Base-by-base conservation (phyloP, 2,329 filamentous ascomycete species). In the Scytalidium lignicola region DNA sequence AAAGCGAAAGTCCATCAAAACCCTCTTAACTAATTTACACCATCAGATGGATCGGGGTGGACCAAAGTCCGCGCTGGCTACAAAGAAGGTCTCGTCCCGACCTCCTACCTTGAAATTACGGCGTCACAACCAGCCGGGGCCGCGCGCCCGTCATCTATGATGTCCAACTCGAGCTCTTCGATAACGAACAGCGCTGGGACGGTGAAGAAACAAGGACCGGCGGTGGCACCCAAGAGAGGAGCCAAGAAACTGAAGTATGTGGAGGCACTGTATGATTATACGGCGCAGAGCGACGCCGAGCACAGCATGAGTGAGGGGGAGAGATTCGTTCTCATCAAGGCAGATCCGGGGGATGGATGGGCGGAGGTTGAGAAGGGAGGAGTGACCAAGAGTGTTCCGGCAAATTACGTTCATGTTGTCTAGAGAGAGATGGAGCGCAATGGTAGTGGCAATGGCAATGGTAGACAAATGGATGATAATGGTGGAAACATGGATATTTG, bases 221-320 rank as follows among this genome's bases (percentile, higher is more conserved):
- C 86, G 0, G 93, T 99, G 3, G 93, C 93, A 13, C 93, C 93
- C 3, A 85, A 85, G 58, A 82, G 91, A 9, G 91, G 91, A 13
- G 91, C 90, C 3, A 96, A 96, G 80, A 96, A 95, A 67, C 75
- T 96, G 29, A 89, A 86, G 63, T 95, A 97, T 61, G 92, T 95
- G 1, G 88, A 96, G 65, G 93, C 93, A 1, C 58, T 97, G 60
- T 99, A 97, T 66, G 89, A 93, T 45, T 99, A 99, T 66, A 76
- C 84, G 46, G 90, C 92, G 17, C 85, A 90, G 60, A 90, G 83
- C 57, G 89, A 95, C 5, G 80, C 82, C 7, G 93, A 99, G 70
- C 90, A 92, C 67, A 90, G 78, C 62, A 99, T 99, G 89, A 66
- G 67, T 1, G 92, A 95, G 68, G 93, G 93, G 1, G 93, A 99